These are phyloP conservation scores for Groenewaldozyma sp. DNA, from an alignment of 1,139 yeast species.

Conservation along the genomic window DNA sequence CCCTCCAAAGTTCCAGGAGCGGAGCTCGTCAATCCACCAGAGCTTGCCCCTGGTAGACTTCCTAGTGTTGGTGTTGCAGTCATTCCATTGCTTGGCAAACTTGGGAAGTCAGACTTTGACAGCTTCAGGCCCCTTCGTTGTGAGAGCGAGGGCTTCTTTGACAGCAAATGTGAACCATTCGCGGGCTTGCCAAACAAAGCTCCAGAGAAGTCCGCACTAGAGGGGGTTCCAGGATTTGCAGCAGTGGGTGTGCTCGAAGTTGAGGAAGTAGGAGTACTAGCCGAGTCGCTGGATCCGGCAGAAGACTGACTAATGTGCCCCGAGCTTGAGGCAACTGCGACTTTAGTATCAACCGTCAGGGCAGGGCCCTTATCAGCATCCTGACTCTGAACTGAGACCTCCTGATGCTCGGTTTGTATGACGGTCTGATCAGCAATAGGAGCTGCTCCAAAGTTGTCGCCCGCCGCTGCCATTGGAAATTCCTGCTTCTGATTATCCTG, in stretches of 20 bases:
- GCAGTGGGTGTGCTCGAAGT: conserved; percentile 6
- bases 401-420: neutral
- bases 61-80: neutral
- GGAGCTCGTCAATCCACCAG: neutral
- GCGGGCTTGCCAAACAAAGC: conserved; percentile 1
- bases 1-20: conserved; percentile 2
- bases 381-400: too few relatives aligned
- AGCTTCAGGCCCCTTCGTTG: conserved; percentile 28
- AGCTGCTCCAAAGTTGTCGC: too few relatives aligned
- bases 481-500: neutral
- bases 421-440: neutral
- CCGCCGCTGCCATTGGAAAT: too few relatives aligned
- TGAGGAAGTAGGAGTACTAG: conserved; percentile 3
- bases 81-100: neutral
- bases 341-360: neutral
- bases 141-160: conserved; percentile 24
- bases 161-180: conserved; percentile 6
- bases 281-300: neutral
- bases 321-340: too few relatives aligned
- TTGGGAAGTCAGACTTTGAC: conserved; percentile 3
- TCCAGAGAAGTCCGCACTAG: too few relatives aligned
- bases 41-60: neutral
- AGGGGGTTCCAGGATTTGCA: too few relatives aligned
- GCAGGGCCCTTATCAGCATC: too few relatives aligned
- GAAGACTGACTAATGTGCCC: too few relatives aligned